Percentiles rank a stretch among this genome's conserved stretches.
These are phyloP conservation scores for Hevea brasiliensis DNA, from an alignment of 345 rosid genomes.

Conservation along the genomic window DNA sequence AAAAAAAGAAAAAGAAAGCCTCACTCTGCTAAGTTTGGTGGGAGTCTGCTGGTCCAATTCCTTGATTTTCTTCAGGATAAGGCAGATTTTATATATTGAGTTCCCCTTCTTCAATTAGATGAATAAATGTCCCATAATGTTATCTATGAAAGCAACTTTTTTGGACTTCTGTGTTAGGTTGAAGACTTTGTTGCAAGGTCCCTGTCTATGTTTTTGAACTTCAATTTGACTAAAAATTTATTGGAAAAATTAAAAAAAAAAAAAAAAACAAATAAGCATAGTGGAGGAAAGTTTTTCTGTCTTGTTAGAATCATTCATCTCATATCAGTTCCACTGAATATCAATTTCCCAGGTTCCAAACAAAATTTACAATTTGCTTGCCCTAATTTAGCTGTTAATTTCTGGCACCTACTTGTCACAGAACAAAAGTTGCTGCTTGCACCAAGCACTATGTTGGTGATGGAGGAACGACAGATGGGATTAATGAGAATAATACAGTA, in stretches of 20 bases:
- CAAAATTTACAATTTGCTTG: background rate
- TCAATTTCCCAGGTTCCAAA: background rate
- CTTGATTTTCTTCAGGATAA: background rate
- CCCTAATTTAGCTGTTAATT: background rate
- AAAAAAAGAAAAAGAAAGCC: too few relatives aligned
- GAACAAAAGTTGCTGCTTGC: constrained; percentile 82
- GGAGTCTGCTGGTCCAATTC: background rate
- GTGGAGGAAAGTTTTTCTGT: background rate
- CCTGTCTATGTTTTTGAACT: background rate
- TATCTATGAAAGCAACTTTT: background rate
- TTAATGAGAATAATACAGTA: constrained; percentile 71
- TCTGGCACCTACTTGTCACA: constrained; percentile 19
- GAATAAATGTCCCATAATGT: too few relatives aligned
- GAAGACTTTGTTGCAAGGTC: background rate
- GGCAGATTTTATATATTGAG: background rate
- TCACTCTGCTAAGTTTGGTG: background rate
- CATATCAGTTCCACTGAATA: too few relatives aligned
- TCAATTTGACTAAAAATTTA: background rate
- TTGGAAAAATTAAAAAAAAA: background rate
- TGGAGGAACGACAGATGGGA: constrained; percentile 77
- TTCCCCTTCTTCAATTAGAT: background rate
- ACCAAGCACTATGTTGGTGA: constrained; percentile 95
- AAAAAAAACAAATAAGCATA: background rate
- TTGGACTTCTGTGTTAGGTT: background rate
- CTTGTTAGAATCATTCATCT: background rate